Evolutionary conservation across 2,329 filamentous ascomycete species (phyloP).

Genomic region (Fusarium odoratissimum): DNA sequence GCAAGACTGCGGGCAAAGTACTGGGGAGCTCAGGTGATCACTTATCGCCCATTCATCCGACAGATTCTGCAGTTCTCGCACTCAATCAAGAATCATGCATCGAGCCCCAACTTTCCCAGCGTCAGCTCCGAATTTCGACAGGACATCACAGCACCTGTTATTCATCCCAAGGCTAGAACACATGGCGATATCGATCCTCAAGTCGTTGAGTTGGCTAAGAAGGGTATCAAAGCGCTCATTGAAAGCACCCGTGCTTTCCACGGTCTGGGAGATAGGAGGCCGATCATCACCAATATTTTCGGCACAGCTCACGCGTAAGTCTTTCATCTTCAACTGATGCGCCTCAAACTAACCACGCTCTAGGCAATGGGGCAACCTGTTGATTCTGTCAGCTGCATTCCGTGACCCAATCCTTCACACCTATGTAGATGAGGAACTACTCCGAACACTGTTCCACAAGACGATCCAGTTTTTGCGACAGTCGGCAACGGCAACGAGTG

Average conservation of each 20-base stretch:
- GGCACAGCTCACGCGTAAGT: slow-evolving; percentile 96
- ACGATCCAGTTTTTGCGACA: slow-evolving; percentile 82
- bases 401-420: slow-evolving; percentile 70
- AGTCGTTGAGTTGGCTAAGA: slow-evolving; percentile 66
- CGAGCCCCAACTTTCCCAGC: slow-evolving; percentile 49
- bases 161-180: slow-evolving; percentile 52
- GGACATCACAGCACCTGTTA: slow-evolving; percentile 52
- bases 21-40: slow-evolving; percentile 91
- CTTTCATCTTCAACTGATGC: neutral
- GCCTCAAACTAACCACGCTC: slow-evolving; percentile 20
- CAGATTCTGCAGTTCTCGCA: slow-evolving; percentile 65
- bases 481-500: slow-evolving; percentile 78
- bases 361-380: slow-evolving; percentile 96
- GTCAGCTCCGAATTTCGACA: slow-evolving; percentile 51
- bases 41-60: slow-evolving; percentile 80
- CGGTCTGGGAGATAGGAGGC: slow-evolving; percentile 69
- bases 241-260: slow-evolving; percentile 88
- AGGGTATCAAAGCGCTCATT: slow-evolving; percentile 79
- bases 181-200: slow-evolving; percentile 56
- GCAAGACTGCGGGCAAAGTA: slow-evolving; percentile 93
- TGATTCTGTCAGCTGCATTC: slow-evolving; percentile 88
- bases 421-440: slow-evolving; percentile 65
- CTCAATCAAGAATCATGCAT: slow-evolving; percentile 51
- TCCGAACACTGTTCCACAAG: slow-evolving; percentile 72
- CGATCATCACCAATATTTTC: slow-evolving; percentile 95